phyloP scores from a whole-genome alignment of 2,329 filamentous ascomycete species.

The Acephala macrosclerotiorum region DNA sequence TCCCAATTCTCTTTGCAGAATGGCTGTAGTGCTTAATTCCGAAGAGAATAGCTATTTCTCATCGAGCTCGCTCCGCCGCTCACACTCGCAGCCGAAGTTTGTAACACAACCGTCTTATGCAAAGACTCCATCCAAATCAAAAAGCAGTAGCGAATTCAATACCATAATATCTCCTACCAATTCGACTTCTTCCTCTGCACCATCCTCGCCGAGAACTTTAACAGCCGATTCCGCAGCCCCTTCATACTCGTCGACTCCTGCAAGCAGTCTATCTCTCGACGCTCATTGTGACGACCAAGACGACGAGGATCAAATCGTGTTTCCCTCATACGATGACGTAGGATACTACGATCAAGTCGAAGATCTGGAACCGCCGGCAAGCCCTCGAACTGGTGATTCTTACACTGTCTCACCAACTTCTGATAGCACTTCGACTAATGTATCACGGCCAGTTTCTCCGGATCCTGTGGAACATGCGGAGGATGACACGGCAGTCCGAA shows the following conservation, averaged over 20 bases:
- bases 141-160: conserved; percentile 38
- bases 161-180: conserved; percentile 36
- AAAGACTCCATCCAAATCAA: conserved; percentile 54
- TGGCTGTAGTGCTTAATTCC: conserved; percentile 47
- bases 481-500: conserved; percentile 61
- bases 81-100: conserved; percentile 67
- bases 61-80: conserved; percentile 61
- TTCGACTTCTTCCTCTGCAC: conserved; percentile 55
- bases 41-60: conserved; percentile 66
- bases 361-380: conserved; percentile 58
- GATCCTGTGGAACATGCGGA: conserved; percentile 47
- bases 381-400: conserved; percentile 58
- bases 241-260: conserved; percentile 68
- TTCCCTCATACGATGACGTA: conserved; percentile 52
- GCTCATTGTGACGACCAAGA: conserved; percentile 94
- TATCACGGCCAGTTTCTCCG: conserved; percentile 50
- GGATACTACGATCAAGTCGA: conserved; percentile 47
- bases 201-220: conserved; percentile 62
- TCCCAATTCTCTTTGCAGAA: conserved; percentile 27
- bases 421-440: conserved; percentile 64
- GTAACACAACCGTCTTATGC: conserved; percentile 56
- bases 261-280: conserved; percentile 72
- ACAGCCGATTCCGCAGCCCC: conserved; percentile 59
- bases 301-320: conserved; percentile 71
- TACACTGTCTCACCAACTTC: conserved; percentile 65